Base-by-base conservation (phyloP, 768 basidiomycete species). In the Hortiboletus flavorubellus region DNA sequence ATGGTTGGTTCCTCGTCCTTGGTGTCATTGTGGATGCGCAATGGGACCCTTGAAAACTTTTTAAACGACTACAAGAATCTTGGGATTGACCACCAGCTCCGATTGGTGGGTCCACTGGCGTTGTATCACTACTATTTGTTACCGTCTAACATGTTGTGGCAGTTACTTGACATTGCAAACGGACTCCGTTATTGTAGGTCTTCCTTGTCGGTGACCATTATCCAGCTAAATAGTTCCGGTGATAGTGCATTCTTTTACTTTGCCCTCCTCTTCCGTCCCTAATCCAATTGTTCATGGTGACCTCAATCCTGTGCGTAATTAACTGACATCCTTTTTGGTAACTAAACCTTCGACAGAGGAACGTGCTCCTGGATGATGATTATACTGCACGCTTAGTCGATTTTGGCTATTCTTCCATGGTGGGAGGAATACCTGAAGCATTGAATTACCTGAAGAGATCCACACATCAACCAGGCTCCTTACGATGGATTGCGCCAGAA, bases 331-430 rank as follows among this genome's bases (percentile, higher is more conserved):
- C 1, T 35, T 16, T 33, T 12, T 18, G 2, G 18, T 6, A 11
- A 31, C 46, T 41, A 26, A 53, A 9, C 7, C 11, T 18, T 2
- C n/a, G 33, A 37, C 26, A 51, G 51, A n/a, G 15, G n/a, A 51
- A 51, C n/a, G 42, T 51, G 4, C 51, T 51, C 37, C 40, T 54
- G 2, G 53, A 54, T 6, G 8, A 21, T 7, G 14, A 35, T 21
- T 54, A 54, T 9, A 50, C 11, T 35, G 53, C 53, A 4, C 47
- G 53, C 5, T 35, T 54, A 35, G 9, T 18, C 37, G 53, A 54
- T 29, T 51, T 51, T 12, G 50, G 50, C 1, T 26, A 35, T 29
- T 42, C 42, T 29, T 51, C 51, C 34, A 35, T 54, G 53, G 5
- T 50, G 12, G 53, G 53, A 14, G 48, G 21, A 6, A 50, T 51